These are phyloP conservation scores for Neofusicoccum cordaticola DNA, from an alignment of 2,329 filamentous ascomycete genomes.

Conservation along the genomic window DNA sequence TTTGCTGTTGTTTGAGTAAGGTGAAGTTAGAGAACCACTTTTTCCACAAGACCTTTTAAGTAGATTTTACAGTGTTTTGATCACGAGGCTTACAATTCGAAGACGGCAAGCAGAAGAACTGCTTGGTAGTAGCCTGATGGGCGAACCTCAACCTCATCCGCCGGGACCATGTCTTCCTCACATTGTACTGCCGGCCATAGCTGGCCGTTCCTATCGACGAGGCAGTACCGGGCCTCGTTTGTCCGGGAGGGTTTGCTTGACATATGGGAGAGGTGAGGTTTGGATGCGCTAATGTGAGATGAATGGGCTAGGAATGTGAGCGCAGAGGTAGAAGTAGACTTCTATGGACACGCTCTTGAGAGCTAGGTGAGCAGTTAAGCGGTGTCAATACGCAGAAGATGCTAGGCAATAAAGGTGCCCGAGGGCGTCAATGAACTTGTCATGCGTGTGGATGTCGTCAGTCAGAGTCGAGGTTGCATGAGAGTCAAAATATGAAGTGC, in stretches of 20 bases:
- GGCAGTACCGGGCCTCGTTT: background rate
- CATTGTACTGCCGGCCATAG: background rate
- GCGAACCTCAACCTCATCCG: background rate
- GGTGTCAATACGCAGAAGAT: no score
- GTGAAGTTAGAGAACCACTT: background rate
- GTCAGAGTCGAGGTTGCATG: no score
- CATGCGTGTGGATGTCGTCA: no score
- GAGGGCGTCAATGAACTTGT: no score
- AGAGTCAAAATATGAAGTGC: no score
- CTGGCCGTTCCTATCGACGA: background rate
- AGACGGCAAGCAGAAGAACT: background rate
- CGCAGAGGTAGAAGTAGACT: no score
- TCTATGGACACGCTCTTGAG: no score
- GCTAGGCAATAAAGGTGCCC: no score
- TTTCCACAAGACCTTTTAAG: no score
- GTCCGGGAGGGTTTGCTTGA: background rate
- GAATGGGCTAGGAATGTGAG: background rate
- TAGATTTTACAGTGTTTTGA: no score
- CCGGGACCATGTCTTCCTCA: background rate
- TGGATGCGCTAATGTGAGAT: background rate
- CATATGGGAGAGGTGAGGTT: background rate
- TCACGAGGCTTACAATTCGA: background rate
- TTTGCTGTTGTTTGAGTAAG: background rate
- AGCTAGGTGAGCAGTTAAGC: no score
- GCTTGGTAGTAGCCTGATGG: background rate